Evolutionary conservation across 2,329 filamentous ascomycete species (phyloP), one percentile per base, ranked within the genome.

Genomic region (Penicillium palitans): DNA sequence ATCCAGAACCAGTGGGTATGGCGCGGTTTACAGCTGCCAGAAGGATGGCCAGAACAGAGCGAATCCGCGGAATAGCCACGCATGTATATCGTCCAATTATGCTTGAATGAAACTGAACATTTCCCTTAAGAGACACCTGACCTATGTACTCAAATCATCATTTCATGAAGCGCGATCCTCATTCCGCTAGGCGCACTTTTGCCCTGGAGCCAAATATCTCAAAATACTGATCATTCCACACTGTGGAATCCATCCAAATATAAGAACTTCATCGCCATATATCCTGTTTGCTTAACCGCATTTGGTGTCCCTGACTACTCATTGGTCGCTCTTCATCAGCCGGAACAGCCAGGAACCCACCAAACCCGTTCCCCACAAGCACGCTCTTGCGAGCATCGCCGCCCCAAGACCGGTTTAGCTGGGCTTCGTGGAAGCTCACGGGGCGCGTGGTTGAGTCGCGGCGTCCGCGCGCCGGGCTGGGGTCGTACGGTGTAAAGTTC

Each of bases 281-380:
- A 70, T 78, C 76, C 55, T 68, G 66, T 47, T 68, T 70, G 52
- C 72, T 76, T 19, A 69, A 65, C n/a, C 72, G 66, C 57, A 62
- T 70, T 54, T 67, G 68, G 10, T 55, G 31, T 10, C 67, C 70
- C 8, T 70, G 64, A 50, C 72, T 74, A 53, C 74, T 78, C 61
- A 65, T 67, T 4, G 74, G 74, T 25, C 73, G 66, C 27, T 68
- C 70, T 50, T 81, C 80, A 12, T 83, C 81, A 21, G 74, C 74
- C 0, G 87, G 87, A n/a, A 89, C 81, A 19, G 86, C 84, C 19
- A 89, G 72, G 72, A 86, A 88, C 0, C 86, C 86, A 29, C 86
- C 86, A 60, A 87, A 87, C 2, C 86, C 86, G 68, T 88, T 88
- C 0, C 85, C 85, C 0, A 89, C 85, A n/a, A 88, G 79, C 9